phyloP scores from a whole-genome alignment of 371 early-diverging fungal species.

The Mortierella sp. region DNA sequence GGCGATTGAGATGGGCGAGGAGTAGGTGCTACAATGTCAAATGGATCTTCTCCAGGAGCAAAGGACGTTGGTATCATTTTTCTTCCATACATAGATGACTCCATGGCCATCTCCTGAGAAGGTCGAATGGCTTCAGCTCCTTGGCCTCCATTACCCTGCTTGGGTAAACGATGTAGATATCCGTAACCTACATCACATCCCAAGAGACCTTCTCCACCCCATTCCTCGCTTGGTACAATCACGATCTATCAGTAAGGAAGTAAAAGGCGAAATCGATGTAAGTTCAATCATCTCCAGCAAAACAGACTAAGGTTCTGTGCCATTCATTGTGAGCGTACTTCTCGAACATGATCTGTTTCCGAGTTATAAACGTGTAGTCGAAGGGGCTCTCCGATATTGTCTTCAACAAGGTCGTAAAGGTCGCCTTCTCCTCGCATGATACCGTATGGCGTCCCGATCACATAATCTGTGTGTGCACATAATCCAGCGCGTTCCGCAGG shows the following conservation, averaged over 20 bases:
- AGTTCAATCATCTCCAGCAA: no score
- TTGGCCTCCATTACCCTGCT: constrained; percentile 26
- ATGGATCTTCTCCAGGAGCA: constrained; percentile 24
- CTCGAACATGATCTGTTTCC: constrained; percentile 73
- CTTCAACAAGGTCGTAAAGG: constrained; percentile 71
- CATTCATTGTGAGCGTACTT: constrained; percentile 52
- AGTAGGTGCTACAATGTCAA: constrained; percentile 43
- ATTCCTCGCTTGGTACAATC: constrained; percentile 74
- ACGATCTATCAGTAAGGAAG: constrained; percentile 56
- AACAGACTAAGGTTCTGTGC: background rate
- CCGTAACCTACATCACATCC: constrained; percentile 81
- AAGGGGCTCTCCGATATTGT: constrained; percentile 68
- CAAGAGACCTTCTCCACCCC: constrained; percentile 76
- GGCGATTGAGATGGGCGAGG: constrained; percentile 44
- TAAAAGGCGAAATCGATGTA: background rate
- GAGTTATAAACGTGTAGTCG: constrained; percentile 75
- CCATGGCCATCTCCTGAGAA: constrained; percentile 32
- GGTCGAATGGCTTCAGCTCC: constrained; percentile 24
- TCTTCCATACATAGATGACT: constrained; percentile 7
- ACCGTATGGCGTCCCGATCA: constrained; percentile 74
- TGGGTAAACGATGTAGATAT: constrained; percentile 49
- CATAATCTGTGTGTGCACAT: constrained; percentile 72
- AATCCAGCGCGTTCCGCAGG: constrained; percentile 80
- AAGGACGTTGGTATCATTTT: constrained; percentile 42
- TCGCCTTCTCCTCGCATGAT: constrained; percentile 72